Conservation (phyloP, 176 grass and related monocot species). For the Ananas comosus region DNA sequence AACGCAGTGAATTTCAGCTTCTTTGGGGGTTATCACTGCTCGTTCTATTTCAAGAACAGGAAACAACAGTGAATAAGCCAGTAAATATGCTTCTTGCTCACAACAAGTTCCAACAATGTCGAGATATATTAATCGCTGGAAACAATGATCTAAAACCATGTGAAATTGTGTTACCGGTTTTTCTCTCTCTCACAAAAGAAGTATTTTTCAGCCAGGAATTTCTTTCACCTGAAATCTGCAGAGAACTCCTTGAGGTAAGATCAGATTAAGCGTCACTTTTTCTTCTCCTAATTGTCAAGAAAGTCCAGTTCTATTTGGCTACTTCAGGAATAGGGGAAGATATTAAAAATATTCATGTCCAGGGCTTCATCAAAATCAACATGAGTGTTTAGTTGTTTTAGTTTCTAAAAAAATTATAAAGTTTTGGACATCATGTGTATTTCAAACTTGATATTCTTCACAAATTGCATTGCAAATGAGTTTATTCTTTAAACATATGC, state of each 20-base stretch:
- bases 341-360: too few species aligned
- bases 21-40: slow-evolving; percentile 73
- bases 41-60: slow-evolving; percentile 48
- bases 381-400: too few species aligned
- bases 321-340: too few species aligned
- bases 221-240: slow-evolving; percentile 51
- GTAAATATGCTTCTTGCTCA: slow-evolving; percentile 31
- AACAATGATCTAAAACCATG: slow-evolving; percentile 38
- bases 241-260: slow-evolving; percentile 80
- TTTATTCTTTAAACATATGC: not conserved
- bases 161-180: slow-evolving; percentile 49
- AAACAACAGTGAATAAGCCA: slow-evolving; percentile 24
- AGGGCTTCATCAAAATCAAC: too few species aligned
- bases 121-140: slow-evolving; percentile 28
- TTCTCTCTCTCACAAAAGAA: slow-evolving; percentile 60
- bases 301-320: not conserved
- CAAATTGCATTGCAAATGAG: too few species aligned
- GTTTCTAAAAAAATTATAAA: not conserved
- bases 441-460: too few species aligned
- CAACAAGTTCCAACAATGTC: slow-evolving; percentile 27
- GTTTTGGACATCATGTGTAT: not conserved
- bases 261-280: not conserved
- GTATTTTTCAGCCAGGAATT: slow-evolving; percentile 65
- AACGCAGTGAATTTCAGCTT: slow-evolving; percentile 62
- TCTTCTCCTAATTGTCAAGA: not conserved